These are phyloP conservation scores for Terfezia boudieri DNA, from an alignment of 495 filamentous ascomycete genomes.

Conservation along the genomic window DNA sequence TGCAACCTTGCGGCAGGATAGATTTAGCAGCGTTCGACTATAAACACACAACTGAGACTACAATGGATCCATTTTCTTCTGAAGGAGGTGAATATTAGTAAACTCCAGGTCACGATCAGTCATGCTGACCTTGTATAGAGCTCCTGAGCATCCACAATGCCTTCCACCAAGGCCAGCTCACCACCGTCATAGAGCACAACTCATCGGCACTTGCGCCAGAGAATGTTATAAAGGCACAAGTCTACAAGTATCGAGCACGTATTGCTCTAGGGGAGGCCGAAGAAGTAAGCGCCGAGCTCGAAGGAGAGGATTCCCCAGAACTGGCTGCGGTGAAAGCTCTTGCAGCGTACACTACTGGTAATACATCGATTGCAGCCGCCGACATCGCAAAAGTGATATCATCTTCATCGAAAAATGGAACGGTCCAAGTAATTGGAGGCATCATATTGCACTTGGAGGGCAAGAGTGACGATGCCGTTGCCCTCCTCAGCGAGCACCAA, in stretches of 20 bases:
- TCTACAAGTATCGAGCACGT: constrained; percentile 58
- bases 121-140: constrained; percentile 30
- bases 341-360: constrained; percentile 41
- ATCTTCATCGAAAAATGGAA: constrained; percentile 44
- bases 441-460: constrained; percentile 57
- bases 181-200: constrained; percentile 59
- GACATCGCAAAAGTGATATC: constrained; percentile 42
- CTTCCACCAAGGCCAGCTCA: constrained; percentile 85
- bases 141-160: constrained; percentile 86
- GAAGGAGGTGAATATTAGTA: constrained; percentile 43
- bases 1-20: no score
- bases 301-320: constrained; percentile 44
- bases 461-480: constrained; percentile 61
- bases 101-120: constrained; percentile 1
- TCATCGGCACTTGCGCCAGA: constrained; percentile 48
- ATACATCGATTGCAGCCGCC: constrained; percentile 36
- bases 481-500: constrained; percentile 56
- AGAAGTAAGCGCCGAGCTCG: constrained; percentile 44
- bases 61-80: constrained; percentile 83
- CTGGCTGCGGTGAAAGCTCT: constrained; percentile 56
- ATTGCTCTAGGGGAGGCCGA: constrained; percentile 58
- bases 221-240: constrained; percentile 55
- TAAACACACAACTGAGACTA: constrained; percentile 5
- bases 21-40: not conserved
- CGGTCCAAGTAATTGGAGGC: constrained; percentile 57